Base-by-base conservation (phyloP, 495 filamentous ascomycete species). In the Lentithecium fluviatile region DNA sequence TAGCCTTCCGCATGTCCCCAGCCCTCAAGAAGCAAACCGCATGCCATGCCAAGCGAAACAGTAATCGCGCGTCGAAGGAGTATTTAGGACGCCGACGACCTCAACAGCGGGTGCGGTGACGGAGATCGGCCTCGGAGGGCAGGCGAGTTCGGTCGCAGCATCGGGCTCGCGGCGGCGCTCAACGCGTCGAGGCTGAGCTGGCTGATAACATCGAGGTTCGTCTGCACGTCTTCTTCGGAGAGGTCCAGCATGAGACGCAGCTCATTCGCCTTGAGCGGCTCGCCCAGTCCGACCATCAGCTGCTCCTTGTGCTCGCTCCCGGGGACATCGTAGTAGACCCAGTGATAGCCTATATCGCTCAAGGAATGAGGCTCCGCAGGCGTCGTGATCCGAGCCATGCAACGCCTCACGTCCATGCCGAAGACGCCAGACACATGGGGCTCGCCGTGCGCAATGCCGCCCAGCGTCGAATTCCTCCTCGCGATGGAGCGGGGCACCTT, bases 171-270 rank as follows among this genome's bases (percentile, higher is more conserved):
- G 10, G 65, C 65, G 1, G 65, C 65, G 25, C 56, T 56, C 50
- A 68, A 21, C 7, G 60, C 60, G 36, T 68, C 50, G 51, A 64
- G 42, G 42, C 65, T 64, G 15, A 68, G 52, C 43, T 54, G 60
- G 37, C 58, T 63, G 56, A 68, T 68, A 23, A 50, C 56, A 23
- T 68, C 60, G 6, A 68, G 51, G 34, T 68, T 68, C 0, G 37
- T 40, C 60, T 60, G 26, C 1, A 57, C 56, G 13, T 68, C 65
- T 37, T 68, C 65, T 20, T 64, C 60, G 38, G 19, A 60, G 24
- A 68, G 37, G 49, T 68, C 60, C 12, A 64, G 60, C 65, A 68
- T 68, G 12, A 60, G 24, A n/a, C 65, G 55, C 40, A 68, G 57
- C 52, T 68, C 65, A 26, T 68, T 60, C n/a, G 60, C 55, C 46